phyloP scores from a whole-genome alignment of 495 filamentous ascomycete genomes.

The Rhypophila decipiens region DNA sequence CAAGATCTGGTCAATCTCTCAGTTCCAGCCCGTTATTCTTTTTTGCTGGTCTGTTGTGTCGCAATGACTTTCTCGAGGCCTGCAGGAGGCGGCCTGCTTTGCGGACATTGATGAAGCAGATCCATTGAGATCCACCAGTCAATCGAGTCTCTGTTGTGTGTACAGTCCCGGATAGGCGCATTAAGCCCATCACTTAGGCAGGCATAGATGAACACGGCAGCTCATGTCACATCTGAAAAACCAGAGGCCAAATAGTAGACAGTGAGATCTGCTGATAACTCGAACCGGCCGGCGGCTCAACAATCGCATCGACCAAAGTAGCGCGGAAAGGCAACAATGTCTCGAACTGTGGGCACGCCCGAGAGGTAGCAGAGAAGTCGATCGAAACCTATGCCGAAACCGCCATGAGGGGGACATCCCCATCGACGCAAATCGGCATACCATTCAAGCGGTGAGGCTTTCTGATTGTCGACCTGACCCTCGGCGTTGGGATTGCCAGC shows the following conservation, averaged over 20 bases:
- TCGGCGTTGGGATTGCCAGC: neutral
- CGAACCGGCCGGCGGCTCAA: conserved; percentile 38
- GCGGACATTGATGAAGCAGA: no score
- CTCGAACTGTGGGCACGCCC: conserved; percentile 76
- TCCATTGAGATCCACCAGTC: neutral
- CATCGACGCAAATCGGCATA: conserved; percentile 92
- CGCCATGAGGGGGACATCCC: conserved; percentile 92
- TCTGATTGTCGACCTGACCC: neutral
- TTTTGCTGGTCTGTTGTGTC: no score
- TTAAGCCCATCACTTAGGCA: no score
- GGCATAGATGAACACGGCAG: conserved; percentile 35
- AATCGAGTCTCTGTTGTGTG: neutral
- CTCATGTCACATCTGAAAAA: conserved; percentile 8
- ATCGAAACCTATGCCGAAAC: conserved; percentile 93
- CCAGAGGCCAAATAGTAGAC: neutral
- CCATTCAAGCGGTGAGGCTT: conserved; percentile 57
- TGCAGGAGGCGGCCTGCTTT: no score
- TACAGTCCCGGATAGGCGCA: neutral
- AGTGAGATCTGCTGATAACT: conserved; percentile 1
- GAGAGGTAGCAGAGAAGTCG: conserved; percentile 79
- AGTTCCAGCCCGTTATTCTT: no score
- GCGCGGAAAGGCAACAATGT: conserved; percentile 82
- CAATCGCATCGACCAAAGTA: conserved; percentile 91
- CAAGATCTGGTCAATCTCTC: conserved; percentile 10
- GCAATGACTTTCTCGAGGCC: neutral